Conservation (phyloP, 495 filamentous ascomycete species). For the Coniosporium apollinis region DNA sequence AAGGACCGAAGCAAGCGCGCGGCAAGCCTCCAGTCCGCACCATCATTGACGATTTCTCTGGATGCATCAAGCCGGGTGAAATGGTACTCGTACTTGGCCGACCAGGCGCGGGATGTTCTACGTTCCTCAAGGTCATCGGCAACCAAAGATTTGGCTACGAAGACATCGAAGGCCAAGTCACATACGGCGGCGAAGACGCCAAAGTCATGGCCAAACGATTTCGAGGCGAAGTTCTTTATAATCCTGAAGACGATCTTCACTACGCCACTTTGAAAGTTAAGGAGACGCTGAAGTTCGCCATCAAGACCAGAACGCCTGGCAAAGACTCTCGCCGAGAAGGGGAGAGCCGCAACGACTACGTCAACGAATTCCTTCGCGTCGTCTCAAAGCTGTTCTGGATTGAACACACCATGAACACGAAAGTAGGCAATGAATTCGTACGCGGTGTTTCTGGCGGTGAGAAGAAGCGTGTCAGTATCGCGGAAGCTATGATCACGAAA, state of each 20-base stretch:
- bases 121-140: constrained; percentile 51
- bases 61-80: constrained; percentile 29
- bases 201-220: constrained; percentile 44
- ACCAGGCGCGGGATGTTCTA: constrained; percentile 56
- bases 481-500: constrained; percentile 50
- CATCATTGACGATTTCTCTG: constrained; percentile 46
- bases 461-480: constrained; percentile 55
- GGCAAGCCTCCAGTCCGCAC: constrained; percentile 39
- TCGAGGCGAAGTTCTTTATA: constrained; percentile 37
- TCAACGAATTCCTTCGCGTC: constrained; percentile 47
- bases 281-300: constrained; percentile 53
- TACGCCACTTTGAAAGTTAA: constrained; percentile 51
- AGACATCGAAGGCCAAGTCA: constrained; percentile 42
- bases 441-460: constrained; percentile 58
- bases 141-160: constrained; percentile 50
- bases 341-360: constrained; percentile 45
- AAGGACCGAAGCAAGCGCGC: constrained; percentile 23
- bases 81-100: constrained; percentile 53
- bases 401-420: constrained; percentile 48
- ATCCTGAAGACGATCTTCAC: constrained; percentile 58
- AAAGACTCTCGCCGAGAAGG: constrained; percentile 43
- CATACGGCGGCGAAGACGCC: constrained; percentile 45
- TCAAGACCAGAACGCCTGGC: constrained; percentile 49
- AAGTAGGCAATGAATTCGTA: constrained; percentile 48
- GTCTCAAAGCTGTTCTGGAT: constrained; percentile 68